phyloP scores from a whole-genome alignment of 2,329 filamentous ascomycete species.

The Trichoderma koningii region DNA sequence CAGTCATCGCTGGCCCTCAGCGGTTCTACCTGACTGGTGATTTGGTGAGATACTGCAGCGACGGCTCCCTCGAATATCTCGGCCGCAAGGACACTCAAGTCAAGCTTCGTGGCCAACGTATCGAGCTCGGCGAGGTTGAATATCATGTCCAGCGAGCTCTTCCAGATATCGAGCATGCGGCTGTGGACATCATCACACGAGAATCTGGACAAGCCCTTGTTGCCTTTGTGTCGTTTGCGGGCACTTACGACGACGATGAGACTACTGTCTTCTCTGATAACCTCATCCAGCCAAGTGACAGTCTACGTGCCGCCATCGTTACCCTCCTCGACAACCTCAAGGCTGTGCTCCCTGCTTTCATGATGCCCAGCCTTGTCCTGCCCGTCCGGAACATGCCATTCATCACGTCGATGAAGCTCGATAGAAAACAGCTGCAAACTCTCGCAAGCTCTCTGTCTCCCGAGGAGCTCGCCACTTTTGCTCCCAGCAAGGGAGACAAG shows the following conservation, averaged over 20 bases:
- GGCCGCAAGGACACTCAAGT: background rate
- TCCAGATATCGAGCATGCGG: background rate
- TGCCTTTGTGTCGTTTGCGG: conserved; percentile 20
- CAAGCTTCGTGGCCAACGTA: background rate
- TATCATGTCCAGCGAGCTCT: background rate
- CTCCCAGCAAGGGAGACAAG: conserved; percentile 19
- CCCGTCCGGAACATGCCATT: conserved; percentile 29
- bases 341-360: conserved; percentile 28
- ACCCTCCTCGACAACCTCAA: conserved; percentile 18
- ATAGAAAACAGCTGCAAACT: conserved; percentile 20
- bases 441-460: conserved; percentile 16
- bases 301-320: background rate
- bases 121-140: background rate
- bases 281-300: conserved; percentile 2
- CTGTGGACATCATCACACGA: background rate
- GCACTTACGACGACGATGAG: background rate
- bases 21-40: background rate
- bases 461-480: conserved; percentile 18
- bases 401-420: conserved; percentile 29
- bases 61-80: background rate
- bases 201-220: conserved; percentile 8
- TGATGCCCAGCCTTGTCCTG: conserved; percentile 31
- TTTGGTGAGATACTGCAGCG: background rate
- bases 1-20: conserved; percentile 33
- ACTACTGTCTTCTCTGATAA: conserved; percentile 7